Conservation (phyloP, 768 basidiomycete species). For the Tylopilus rubrobrunneus region DNA sequence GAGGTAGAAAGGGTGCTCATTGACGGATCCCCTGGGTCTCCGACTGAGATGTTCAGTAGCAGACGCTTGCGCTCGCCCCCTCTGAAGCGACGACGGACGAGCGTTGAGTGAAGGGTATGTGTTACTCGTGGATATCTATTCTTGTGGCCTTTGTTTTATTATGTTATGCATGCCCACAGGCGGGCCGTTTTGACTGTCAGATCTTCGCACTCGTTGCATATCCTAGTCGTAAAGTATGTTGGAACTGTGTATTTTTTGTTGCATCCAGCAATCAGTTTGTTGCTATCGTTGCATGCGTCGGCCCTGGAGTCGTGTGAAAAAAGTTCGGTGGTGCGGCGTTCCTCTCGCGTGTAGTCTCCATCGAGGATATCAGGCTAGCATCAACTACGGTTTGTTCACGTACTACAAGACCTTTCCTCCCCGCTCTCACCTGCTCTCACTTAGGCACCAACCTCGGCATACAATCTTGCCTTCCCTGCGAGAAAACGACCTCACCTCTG, state of each 20-base stretch:
- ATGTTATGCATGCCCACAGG: conserved; percentile 12
- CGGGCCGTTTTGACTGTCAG: background rate
- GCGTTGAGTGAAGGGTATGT: conserved; percentile 11
- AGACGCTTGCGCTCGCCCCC: conserved; percentile 36
- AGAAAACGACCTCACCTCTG: conserved; percentile 8
- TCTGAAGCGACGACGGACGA: conserved; percentile 49
- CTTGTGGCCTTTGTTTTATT: conserved; percentile 9
- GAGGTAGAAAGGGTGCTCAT: conserved; percentile 32
- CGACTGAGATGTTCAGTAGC: conserved; percentile 17
- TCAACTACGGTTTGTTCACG: conserved; percentile 22
- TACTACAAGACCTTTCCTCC: conserved; percentile 5
- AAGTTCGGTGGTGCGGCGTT: conserved; percentile 15
- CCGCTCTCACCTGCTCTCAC: background rate
- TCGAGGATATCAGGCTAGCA: conserved; percentile 28
- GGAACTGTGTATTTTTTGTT: conserved; percentile 25
- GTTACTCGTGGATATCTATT: conserved; percentile 27
- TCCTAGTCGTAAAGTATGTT: conserved; percentile 34
- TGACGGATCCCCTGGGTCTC: conserved; percentile 22
- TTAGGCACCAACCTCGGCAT: conserved; percentile 1
- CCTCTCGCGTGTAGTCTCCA: conserved; percentile 16
- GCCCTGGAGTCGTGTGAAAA: conserved; percentile 22
- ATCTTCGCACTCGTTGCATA: conserved; percentile 19
- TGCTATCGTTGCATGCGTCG: background rate
- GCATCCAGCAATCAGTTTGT: conserved; percentile 1
- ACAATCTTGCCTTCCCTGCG: background rate